Conservation (phyloP, 768 basidiomycete genomes). For the Amanita subjunquillea region DNA sequence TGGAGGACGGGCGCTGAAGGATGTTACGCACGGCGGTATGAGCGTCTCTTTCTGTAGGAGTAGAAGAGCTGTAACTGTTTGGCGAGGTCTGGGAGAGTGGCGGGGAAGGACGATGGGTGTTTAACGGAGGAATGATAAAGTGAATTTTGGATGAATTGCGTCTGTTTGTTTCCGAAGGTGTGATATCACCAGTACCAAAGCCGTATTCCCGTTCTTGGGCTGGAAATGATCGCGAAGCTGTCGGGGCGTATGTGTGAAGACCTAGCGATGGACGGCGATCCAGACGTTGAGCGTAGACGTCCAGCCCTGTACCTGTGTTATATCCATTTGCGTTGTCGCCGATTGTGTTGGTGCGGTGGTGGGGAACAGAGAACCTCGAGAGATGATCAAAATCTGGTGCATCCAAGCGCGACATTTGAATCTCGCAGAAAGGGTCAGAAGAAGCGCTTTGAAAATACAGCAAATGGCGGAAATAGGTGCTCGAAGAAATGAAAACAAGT, state of each 20-base stretch:
- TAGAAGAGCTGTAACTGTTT: constrained; percentile 15
- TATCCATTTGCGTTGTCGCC: constrained; percentile 13
- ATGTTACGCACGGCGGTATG: constrained; percentile 19
- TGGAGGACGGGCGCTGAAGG: constrained; percentile 14
- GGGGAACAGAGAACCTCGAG: constrained; percentile 18
- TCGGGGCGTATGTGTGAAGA: constrained; percentile 5
- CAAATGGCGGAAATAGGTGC: background rate
- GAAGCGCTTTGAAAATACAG: background rate
- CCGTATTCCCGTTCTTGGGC: constrained; percentile 21
- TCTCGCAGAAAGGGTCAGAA: constrained; percentile 1
- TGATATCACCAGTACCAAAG: constrained; percentile 12
- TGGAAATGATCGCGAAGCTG: constrained; percentile 18
- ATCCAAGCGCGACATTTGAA: constrained; percentile 33
- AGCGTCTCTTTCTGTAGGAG: constrained; percentile 23
- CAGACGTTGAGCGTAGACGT: constrained; percentile 13
- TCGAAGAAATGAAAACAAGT: background rate
- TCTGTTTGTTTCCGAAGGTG: constrained; percentile 29
- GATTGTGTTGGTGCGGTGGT: constrained; percentile 13
- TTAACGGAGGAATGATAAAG: constrained; percentile 31
- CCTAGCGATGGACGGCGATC: constrained; percentile 22
- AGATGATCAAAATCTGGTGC: constrained; percentile 29
- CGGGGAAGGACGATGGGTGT: constrained; percentile 22
- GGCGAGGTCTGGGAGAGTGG: constrained; percentile 15
- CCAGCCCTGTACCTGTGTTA: constrained; percentile 7
- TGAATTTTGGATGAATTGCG: constrained; percentile 25